Conservation (phyloP, 2,329 filamentous ascomycete genomes). For the Nigrospora osmanthi region DNA sequence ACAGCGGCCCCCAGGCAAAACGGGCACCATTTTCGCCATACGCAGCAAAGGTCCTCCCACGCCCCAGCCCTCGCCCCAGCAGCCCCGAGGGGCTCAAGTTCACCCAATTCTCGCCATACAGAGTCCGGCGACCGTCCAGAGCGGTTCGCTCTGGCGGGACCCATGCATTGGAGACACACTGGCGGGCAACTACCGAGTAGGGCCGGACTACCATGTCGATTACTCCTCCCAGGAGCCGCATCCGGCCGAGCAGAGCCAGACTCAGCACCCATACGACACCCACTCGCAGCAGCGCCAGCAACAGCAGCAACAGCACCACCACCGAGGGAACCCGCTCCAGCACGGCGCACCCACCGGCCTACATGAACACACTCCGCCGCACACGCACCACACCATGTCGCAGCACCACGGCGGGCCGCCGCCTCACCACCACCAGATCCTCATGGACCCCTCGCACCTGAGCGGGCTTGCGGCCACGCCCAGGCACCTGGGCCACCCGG, state of each 20-base stretch:
- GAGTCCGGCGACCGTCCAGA: conserved; percentile 62
- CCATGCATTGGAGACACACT: conserved; percentile 65
- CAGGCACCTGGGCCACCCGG: conserved; percentile 41
- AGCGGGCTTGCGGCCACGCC: conserved; percentile 35
- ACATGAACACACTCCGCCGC: conserved; percentile 33
- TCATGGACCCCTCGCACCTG: conserved; percentile 50
- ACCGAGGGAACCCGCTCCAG: conserved; percentile 41
- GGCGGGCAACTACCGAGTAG: conserved; percentile 67
- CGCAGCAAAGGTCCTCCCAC: conserved; percentile 19
- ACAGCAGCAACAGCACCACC: conserved; percentile 23
- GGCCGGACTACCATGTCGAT: conserved; percentile 65
- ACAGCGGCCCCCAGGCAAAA: conserved; percentile 18
- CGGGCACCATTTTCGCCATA: conserved; percentile 20
- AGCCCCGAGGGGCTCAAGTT: conserved; percentile 46
- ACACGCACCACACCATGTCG: conserved; percentile 29
- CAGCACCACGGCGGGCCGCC: conserved; percentile 31
- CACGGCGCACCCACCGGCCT: conserved; percentile 36
- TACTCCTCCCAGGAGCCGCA: conserved; percentile 63
- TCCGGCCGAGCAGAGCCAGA: conserved; percentile 55
- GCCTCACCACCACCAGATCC: conserved; percentile 43
- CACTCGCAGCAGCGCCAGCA: conserved; percentile 14
- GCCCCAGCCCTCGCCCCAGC: conserved; percentile 25
- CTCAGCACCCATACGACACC: conserved; percentile 55
- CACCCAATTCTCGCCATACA: conserved; percentile 52
- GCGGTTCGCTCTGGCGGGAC: conserved; percentile 70